Conservation (phyloP, 129 eudicot genomes). For the Ambrosia trifida region DNA sequence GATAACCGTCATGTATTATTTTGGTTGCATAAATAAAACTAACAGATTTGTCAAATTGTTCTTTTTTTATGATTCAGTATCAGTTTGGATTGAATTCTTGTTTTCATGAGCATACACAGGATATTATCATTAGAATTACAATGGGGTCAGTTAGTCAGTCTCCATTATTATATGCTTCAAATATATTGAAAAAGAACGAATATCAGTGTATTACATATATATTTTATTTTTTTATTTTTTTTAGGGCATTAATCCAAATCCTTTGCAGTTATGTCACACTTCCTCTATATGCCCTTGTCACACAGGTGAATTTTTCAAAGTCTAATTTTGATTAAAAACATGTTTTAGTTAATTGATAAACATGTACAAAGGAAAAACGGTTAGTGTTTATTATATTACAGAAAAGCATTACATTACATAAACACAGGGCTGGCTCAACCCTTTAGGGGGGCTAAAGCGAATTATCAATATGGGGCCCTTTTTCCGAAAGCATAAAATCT, state of each 20-base stretch:
- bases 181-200: not conserved
- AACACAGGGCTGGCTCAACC: no score
- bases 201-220: not conserved
- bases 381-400: no score
- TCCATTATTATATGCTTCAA: not conserved
- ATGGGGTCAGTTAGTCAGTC: conserved; percentile 61
- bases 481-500: no score
- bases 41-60: not conserved
- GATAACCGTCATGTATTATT: no score
- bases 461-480: no score
- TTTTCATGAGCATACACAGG: conserved; percentile 56
- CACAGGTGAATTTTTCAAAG: conserved; percentile 46
- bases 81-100: conserved; percentile 66
- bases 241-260: conserved; percentile 52
- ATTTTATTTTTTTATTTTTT: not conserved
- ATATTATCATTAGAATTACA: conserved; percentile 46
- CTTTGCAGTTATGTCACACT: conserved; percentile 76
- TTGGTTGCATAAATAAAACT: not conserved
- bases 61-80: conserved; percentile 34
- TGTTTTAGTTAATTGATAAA: no score
- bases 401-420: no score
- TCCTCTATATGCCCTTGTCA: conserved; percentile 68
- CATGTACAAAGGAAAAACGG: no score
- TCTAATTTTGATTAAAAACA: no score
- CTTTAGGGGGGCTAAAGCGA: no score